phyloP scores from a whole-genome alignment of 352 stramenopile species.

The Globisporangium paddicum region DNA sequence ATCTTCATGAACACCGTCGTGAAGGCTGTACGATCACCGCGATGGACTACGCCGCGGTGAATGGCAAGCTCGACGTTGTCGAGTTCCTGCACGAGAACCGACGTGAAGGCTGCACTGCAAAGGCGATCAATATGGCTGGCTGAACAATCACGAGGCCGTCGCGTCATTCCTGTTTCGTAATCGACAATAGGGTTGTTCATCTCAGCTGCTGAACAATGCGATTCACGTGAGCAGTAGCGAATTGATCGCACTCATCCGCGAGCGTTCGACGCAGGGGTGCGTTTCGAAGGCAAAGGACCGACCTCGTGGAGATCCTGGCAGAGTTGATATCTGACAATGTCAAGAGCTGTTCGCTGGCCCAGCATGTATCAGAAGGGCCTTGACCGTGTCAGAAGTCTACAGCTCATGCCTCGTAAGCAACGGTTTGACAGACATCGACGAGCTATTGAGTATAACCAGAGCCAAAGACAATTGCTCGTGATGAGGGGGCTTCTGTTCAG shows the following conservation, averaged over 20 bases:
- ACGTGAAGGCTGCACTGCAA: not conserved
- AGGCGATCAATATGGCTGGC: not conserved
- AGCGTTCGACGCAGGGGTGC: not conserved
- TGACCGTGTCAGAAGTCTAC: not conserved
- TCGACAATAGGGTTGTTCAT: not conserved
- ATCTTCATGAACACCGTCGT: not conserved
- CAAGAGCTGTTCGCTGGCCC: not conserved
- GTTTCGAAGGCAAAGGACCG: not conserved
- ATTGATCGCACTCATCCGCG: not conserved
- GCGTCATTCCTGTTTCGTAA: not conserved
- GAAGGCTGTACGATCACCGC: not conserved
- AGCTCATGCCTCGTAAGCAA: not conserved
- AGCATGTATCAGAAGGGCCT: not conserved
- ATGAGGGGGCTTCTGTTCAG: not conserved
- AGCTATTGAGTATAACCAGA: not conserved
- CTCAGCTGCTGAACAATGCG: not conserved
- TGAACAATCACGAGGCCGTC: not conserved
- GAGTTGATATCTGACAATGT: not conserved
- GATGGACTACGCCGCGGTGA: constrained; percentile 1
- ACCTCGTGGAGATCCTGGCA: not conserved
- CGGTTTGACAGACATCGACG: not conserved
- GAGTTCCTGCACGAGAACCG: constrained; percentile 1
- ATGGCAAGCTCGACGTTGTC: not conserved
- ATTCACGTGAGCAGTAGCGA: not conserved
- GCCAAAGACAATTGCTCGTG: not conserved